Base-by-base conservation (phyloP, 192 early-diverging fungal genomes). In the Podila clonocystis region DNA sequence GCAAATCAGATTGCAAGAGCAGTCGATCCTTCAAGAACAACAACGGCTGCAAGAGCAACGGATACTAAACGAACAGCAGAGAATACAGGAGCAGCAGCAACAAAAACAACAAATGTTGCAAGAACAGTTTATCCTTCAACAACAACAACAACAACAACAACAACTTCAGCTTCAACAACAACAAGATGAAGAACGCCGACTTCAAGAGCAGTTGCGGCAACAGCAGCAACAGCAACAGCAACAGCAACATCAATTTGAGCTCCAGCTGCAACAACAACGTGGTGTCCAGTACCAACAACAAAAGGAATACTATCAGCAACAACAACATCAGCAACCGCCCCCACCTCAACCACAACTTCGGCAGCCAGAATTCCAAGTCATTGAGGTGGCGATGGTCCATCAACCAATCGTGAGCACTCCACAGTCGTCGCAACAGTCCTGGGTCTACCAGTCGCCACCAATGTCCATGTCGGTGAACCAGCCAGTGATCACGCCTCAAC, bases 31-130 rank as follows among this genome's bases (percentile, higher is more conserved):
- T n/a, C 50, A 58, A 2, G 49, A 67, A 67, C 52, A 57, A 31
- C 65, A 67, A 52, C 65, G 49, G 8, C 4, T 38, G 20, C 65
- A 67, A 29, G 29, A 68, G 24, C 36, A 58, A 6, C 55, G 22
- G 12, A 19, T 28, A 15, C 34, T 55, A 15, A 52, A 58, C 20
- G 28, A 41, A 50, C 55, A 58, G 6, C 34, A 68, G 12, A 30
- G 33, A 9, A 17, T 28, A 19, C 67, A 59, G 1, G 29, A 57
- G 17, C 30, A 52, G 0, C 55, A 67, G 11, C n/a, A 20, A 52
- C 50, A 52, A 17, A 2, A 52, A 15, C 50, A 20, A 15, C 50
- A 52, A 6, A 33, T 3, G 5, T 33, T 33, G 50, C 22, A 52
- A 2, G 12, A 52, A 22, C 50, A 55, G 52, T 11, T 26, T 2